Conservation (phyloP, 352 stramenopile species). For the Pythium aristosporum region DNA sequence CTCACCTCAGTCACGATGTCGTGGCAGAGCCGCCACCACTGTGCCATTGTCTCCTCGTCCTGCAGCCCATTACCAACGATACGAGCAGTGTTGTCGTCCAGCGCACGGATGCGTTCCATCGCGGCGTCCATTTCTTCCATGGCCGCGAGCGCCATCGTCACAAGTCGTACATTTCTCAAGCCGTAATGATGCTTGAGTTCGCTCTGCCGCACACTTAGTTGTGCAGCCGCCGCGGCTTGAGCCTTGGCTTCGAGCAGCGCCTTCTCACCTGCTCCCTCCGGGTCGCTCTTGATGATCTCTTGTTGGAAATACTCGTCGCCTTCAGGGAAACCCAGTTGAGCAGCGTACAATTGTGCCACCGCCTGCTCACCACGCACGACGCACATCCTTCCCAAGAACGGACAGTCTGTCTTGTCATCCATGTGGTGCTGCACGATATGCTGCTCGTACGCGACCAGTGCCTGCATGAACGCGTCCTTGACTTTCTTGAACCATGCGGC, state of each 20-base stretch:
- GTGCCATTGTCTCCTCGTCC: not conserved
- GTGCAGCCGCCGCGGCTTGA: conserved; percentile 33
- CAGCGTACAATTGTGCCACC: conserved; percentile 43
- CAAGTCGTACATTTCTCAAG: conserved; percentile 39
- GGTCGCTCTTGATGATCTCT: conserved; percentile 72
- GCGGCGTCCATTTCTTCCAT: conserved; percentile 62
- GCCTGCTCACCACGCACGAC: conserved; percentile 47
- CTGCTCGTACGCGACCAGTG: conserved; percentile 13
- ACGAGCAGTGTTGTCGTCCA: conserved; percentile 30
- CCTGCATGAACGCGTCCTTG: conserved; percentile 49
- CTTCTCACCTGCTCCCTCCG: conserved; percentile 61
- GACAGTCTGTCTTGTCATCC: conserved; percentile 24
- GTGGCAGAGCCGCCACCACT: conserved; percentile 13
- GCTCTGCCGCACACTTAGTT: conserved; percentile 45
- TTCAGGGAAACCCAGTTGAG: conserved; percentile 48
- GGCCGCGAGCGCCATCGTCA: conserved; percentile 53
- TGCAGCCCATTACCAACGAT: not conserved
- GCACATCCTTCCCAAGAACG: conserved; percentile 45
- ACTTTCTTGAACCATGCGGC: conserved; percentile 82
- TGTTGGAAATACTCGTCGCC: conserved; percentile 43
- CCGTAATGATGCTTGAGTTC: conserved; percentile 66
- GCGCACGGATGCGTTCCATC: conserved; percentile 33
- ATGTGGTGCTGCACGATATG: conserved; percentile 29
- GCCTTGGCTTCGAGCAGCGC: conserved; percentile 51
- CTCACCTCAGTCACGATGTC: conserved; percentile 30